These are phyloP conservation scores for Cladosporium colombiae DNA, from an alignment of 2,329 filamentous ascomycete species.

Conservation along the genomic window DNA sequence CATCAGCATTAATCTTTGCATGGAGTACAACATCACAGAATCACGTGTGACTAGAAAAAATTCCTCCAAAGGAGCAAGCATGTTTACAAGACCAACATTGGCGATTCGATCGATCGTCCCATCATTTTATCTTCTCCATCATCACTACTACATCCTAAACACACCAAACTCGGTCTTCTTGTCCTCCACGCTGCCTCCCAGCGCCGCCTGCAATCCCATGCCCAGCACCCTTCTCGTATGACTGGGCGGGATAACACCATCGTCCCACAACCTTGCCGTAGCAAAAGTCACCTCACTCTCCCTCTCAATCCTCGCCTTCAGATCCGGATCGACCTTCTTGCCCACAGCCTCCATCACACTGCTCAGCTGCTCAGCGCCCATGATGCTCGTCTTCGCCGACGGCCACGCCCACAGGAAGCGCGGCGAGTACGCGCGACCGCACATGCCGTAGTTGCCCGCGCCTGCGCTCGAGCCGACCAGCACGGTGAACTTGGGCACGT, in stretches of 20 bases:
- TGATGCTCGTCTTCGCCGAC: slow-evolving; percentile 92
- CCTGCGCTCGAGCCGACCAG: slow-evolving; percentile 92
- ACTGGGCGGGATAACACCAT: slow-evolving; percentile 53
- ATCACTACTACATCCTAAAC: slow-evolving; percentile 41
- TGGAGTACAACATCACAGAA: not conserved
- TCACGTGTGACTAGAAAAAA: not conserved
- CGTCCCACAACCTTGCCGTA: slow-evolving; percentile 82
- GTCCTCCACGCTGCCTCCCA: slow-evolving; percentile 37
- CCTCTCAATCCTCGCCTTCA: slow-evolving; percentile 81
- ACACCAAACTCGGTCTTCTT: slow-evolving; percentile 42
- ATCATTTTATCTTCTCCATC: not conserved
- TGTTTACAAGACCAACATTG: not conserved
- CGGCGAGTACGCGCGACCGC: slow-evolving; percentile 86
- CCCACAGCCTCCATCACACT: slow-evolving; percentile 95
- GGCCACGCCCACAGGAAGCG: slow-evolving; percentile 97
- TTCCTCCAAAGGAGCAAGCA: not conserved
- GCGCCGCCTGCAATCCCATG: slow-evolving; percentile 49
- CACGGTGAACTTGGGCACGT: slow-evolving; percentile 95
- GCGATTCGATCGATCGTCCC: not conserved
- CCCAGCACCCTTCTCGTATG: slow-evolving; percentile 53
- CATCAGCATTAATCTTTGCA: not conserved
- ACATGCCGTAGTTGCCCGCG: slow-evolving; percentile 98
- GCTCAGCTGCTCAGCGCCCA: slow-evolving; percentile 90
- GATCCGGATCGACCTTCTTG: slow-evolving; percentile 73
- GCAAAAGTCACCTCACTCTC: slow-evolving; percentile 91